Evolutionary conservation across 805 yeast species (phyloP), one percentile per base, ranked within the genome.

Genomic region (Clavispora carvajalis): DNA sequence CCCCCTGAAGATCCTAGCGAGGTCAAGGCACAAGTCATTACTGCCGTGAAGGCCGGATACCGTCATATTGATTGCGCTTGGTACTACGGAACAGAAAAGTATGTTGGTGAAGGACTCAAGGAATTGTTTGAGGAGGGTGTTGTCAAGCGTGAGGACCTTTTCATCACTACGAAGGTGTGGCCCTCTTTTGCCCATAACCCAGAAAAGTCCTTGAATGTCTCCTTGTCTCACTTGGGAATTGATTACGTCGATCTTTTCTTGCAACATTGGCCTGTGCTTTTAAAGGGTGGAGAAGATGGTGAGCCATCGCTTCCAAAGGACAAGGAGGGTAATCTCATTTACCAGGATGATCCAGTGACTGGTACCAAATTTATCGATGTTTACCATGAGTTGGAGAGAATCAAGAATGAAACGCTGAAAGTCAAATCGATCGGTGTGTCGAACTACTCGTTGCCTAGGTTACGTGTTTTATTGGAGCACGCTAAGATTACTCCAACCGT

Each of bases 211-310:
- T 51, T 73, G 37, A 62, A 71, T 22, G 38, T 48, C 22, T 72
- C 77, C 0, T 61, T 74, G 43, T 47, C 54, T 7, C 62, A 59
- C n/a, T 51, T 73, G 31, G 59, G 53, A 12, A 59, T 85, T 36
- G 75, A 69, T n/a, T 85, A 85, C 54, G 83, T 86, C 46, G 95
- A 87, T 55, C 62, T 86, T 43, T 60, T 82, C 34, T 65, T 86
- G 52, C 79, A 86, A 47, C 85, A 79, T 53, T 69, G 78, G 39
- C 79, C 78, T 3, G 47, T 69, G n/a, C 58, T 66, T 24, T 59
- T 70, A 35, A 53, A 59, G 17, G 61, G 67, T n/a, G 73, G 61
- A 46, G 67, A 57, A 22, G 56, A 67, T 39, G 75, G 74, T 0
- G 36, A 42, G 13, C 73, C 73, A 3, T 36, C 60, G 1, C 50